phyloP scores from a whole-genome alignment of 805 yeast species.

The Komagataella populi region DNA sequence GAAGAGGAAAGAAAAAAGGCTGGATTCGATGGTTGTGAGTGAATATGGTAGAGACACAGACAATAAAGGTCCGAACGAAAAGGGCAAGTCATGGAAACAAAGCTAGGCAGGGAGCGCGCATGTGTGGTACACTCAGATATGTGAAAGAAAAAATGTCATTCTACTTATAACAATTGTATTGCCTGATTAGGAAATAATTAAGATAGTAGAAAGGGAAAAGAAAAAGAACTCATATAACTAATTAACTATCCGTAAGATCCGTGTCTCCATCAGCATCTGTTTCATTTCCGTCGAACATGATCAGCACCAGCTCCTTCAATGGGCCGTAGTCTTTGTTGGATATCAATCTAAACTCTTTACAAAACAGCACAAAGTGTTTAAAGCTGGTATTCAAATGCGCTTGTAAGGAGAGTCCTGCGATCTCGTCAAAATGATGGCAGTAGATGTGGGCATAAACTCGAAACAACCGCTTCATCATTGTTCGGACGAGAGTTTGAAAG shows the following conservation, averaged over 20 bases:
- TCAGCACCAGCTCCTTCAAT: conserved; percentile 64
- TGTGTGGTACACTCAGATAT: neutral
- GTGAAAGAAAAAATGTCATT: neutral
- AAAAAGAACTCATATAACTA: neutral
- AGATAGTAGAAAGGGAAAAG: neutral
- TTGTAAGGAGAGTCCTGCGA: conserved; percentile 82
- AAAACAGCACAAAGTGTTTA: conserved; percentile 84
- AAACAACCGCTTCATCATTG: conserved; percentile 82
- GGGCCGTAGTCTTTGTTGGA: conserved; percentile 85
- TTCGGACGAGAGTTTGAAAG: conserved; percentile 65
- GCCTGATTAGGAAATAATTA: neutral
- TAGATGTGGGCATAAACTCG: conserved; percentile 95
- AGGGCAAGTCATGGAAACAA: too few species aligned
- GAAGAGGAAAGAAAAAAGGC: neutral
- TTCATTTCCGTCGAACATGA: conserved; percentile 35
- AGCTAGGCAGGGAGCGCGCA: neutral
- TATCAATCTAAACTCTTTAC: conserved; percentile 71
- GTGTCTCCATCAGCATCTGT: neutral
- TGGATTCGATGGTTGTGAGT: neutral
- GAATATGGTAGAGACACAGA: neutral
- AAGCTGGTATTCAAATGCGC: conserved; percentile 88
- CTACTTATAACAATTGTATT: neutral
- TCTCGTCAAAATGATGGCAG: conserved; percentile 95
- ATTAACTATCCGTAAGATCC: neutral
- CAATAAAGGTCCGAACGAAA: neutral